Base-by-base conservation (phyloP, 75 land plant species). In the Picea glauca region DNA sequence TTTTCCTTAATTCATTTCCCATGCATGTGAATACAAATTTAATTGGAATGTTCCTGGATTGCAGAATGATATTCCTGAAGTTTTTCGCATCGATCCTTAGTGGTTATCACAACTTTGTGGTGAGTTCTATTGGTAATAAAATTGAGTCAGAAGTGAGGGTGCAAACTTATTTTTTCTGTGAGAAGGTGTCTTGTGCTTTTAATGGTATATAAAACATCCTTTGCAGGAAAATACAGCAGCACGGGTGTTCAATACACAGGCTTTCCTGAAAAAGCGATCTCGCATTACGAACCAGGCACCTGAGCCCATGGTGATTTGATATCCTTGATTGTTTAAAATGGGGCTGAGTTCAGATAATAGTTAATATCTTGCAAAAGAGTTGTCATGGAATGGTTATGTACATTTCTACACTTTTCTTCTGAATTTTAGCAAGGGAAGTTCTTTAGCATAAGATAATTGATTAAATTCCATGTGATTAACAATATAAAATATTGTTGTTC, bases 71-170 rank as follows among this genome's bases (percentile, higher is more conserved):
- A 77, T 96, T 96, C 76, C 81, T 96, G 18, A 89, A 88, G 82
- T 96, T 94, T 79, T 93, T 96, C 80, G 92, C 99, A 72, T 86
- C 92, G 63, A 80, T 96, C 56, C 78, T 96, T 76, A 78, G 89
- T 78, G 99, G 97, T 65, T 94, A 96, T 78, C 93, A 98, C 74
- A 93, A 96, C 77, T 96, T 94, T 79, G 90, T 96, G 83, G 99
- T 96, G 93, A 83, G 94, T 61, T n/a, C 38, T 79, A 21, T 78
- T 77, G 32, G 8, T 32, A 17, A 66, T 50, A 50, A 33, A 66
- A 33, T 15, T 20, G 43, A n/a, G 20, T 9, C 54, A 43, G 11
- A 70, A 70, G 26, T 38, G 62, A 31, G 12, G 61, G n/a, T 76
- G 11, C 68, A 59, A 32, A 74, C 1, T 32, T 23, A 14, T 13